Percentiles rank a stretch among this genome's conserved stretches.
These are phyloP conservation scores for Hyaloscypha hepaticicola DNA, from an alignment of 495 filamentous ascomycete genomes.

Conservation along the genomic window DNA sequence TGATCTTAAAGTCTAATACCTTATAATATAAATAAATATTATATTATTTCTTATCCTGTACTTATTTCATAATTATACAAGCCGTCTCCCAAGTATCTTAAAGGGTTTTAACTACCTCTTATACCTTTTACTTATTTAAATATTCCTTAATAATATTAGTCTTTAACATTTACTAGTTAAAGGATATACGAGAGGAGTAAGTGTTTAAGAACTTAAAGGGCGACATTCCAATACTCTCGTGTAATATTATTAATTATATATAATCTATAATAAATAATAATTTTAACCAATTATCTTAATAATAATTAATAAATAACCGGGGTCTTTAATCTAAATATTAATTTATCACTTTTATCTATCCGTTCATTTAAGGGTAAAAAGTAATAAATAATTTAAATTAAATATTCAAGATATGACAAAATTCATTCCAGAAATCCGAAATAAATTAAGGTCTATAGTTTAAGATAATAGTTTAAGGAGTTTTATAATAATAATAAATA, in stretches of 20 bases:
- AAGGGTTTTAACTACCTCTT: too few relatives aligned
- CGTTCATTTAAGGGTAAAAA: slow-evolving; percentile 35
- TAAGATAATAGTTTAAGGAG: slow-evolving; percentile 20
- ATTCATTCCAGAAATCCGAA: slow-evolving; percentile 22
- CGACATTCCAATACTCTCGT: background rate
- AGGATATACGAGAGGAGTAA: background rate
- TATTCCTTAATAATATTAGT: too few relatives aligned
- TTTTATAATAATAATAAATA: slow-evolving; percentile 13
- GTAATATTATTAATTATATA: background rate
- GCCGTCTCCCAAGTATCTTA: background rate
- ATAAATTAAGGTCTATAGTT: slow-evolving; percentile 28
- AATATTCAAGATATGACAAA: slow-evolving; percentile 19
- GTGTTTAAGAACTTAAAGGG: background rate
- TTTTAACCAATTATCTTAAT: slow-evolving; percentile 34
- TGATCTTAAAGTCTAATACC: slow-evolving; percentile 1
- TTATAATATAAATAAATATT: background rate
- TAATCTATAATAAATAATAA: slow-evolving; percentile 27
- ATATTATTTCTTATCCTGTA: background rate
- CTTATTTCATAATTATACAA: background rate
- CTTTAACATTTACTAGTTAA: slow-evolving; percentile 3
- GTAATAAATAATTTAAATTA: slow-evolving; percentile 30
- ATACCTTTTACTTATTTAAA: too few relatives aligned
- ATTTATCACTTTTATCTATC: slow-evolving; percentile 34
- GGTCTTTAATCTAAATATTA: slow-evolving; percentile 31
- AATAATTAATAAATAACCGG: slow-evolving; percentile 31